Percentiles rank a stretch among this genome's conserved stretches.
Evolutionary conservation across 768 basidiomycete genomes (phyloP).

Genomic region (Naganishia vaughanmartiniae): DNA sequence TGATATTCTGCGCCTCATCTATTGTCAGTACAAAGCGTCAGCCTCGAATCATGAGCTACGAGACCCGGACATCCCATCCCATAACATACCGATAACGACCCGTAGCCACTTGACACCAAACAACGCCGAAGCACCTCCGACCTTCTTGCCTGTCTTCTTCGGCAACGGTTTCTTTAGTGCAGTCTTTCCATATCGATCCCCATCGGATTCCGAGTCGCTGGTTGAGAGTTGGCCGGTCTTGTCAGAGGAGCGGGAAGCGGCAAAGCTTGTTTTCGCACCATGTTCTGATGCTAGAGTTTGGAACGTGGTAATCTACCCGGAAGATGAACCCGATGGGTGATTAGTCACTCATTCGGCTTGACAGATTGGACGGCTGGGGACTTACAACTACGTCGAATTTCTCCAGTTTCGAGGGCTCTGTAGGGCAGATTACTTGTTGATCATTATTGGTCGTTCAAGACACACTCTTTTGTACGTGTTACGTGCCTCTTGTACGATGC

Average conservation of each 20-base stretch:
- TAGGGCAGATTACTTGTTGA: too few relatives aligned
- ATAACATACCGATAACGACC: constrained; percentile 69
- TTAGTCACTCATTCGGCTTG: background rate
- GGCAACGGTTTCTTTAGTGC: constrained; percentile 53
- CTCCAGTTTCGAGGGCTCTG: constrained; percentile 48
- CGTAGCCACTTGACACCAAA: constrained; percentile 80
- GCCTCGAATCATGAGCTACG: background rate
- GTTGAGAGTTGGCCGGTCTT: constrained; percentile 42
- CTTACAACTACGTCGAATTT: constrained; percentile 51
- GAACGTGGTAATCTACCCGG: constrained; percentile 80
- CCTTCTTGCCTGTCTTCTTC: constrained; percentile 54
- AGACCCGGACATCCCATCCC: background rate
- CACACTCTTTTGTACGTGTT: background rate
- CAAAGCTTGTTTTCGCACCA: constrained; percentile 57
- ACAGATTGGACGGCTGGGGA: background rate
- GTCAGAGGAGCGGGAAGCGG: constrained; percentile 53
- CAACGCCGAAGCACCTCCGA: constrained; percentile 57
- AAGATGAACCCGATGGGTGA: too few relatives aligned
- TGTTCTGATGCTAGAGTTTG: constrained; percentile 78
- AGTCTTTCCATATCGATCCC: constrained; percentile 57
- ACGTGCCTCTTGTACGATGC: constrained; percentile 65
- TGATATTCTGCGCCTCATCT: constrained; percentile 96
- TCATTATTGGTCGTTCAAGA: background rate
- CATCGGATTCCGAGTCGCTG: constrained; percentile 55
- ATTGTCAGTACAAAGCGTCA: background rate